Percentiles rank a stretch among this genome's conserved stretches.
These are phyloP conservation scores for Fraxinus sp. DNA, from an alignment of 305 asterid genomes.

Conservation along the genomic window DNA sequence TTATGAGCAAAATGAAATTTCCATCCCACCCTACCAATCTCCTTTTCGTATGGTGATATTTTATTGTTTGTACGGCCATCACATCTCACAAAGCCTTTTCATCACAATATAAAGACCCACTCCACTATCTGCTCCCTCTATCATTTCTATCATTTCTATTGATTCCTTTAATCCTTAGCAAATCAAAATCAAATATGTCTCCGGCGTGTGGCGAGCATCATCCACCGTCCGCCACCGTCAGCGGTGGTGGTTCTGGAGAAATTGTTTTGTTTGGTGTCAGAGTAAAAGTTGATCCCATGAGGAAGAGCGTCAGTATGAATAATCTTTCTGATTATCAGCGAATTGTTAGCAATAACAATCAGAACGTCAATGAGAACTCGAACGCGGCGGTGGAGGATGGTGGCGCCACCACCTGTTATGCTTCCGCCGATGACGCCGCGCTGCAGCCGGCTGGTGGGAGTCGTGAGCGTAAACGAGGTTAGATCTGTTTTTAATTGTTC, in stretches of 20 bases:
- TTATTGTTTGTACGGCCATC: constrained; percentile 41
- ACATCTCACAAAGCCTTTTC: constrained; percentile 38
- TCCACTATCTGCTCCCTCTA: constrained; percentile 19
- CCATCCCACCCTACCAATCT: not conserved
- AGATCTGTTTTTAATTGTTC: constrained; percentile 36
- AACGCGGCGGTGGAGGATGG: constrained; percentile 35
- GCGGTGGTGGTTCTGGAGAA: constrained; percentile 36
- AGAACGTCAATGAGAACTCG: constrained; percentile 17
- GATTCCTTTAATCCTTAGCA: not conserved
- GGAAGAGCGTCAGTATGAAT: constrained; percentile 60
- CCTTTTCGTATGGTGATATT: not conserved
- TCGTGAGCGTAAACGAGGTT: constrained; percentile 88
- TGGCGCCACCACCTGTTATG: constrained; percentile 39
- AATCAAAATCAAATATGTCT: not conserved
- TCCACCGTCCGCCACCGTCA: constrained; percentile 32
- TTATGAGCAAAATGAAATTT: not conserved
- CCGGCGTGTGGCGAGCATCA: constrained; percentile 7
- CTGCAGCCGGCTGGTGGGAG: constrained; percentile 41
- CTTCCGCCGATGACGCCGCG: constrained; percentile 70
- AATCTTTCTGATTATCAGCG: constrained; percentile 56
- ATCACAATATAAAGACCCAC: constrained; percentile 32
- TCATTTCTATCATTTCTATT: constrained; percentile 13
- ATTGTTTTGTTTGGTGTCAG: constrained; percentile 55
- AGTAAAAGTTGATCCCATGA: constrained; percentile 53
- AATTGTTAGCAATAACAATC: constrained; percentile 19